Base-by-base conservation (phyloP, 306 rosid species). In the Lathyrus tuberosus region DNA sequence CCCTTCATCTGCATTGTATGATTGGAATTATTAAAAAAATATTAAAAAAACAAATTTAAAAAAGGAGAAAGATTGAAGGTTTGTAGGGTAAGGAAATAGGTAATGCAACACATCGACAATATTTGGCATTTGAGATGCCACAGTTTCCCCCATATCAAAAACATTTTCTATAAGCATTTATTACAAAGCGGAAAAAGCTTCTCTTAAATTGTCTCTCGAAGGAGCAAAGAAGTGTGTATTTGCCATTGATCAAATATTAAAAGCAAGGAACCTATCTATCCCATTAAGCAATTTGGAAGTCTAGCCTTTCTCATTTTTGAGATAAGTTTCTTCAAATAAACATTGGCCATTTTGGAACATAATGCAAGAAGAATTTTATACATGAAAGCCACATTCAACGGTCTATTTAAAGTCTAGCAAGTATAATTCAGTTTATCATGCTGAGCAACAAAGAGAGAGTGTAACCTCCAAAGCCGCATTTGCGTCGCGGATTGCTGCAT, bases 401-500 rank as follows among this genome's bases (percentile, higher is more conserved):
- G 30, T 17, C 56, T 63, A 62, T 65, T 74, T 70, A 6, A 56
- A 57, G 51, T 63, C 42, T 18, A 63, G 35, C 30, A 42, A 49
- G 18, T 4, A 48, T 15, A 57, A 56, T 66, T 64, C 42, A 42
- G 33, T 73, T 69, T 14, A 54, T 47, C 37, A 53, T n/a, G 65
- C 16, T 13, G 40, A 14, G 40, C 56, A 15, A 60, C 12, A 13
- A 13, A 43, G 72, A 10, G 58, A 17, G 44, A 56, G 3, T 52
- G 56, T 65, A 69, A 91, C 97, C 97, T 91, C 96, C 61, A 91
- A 80, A 74, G 96, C 97, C 17, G 96, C 97, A 78, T 71, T 80
- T 24, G 96, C 97, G 71, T 91, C 97, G 7, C 97, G 91, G 63
- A 89, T 89, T 0, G 96, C 94, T 6, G 96, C 97, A 76, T 85